These are phyloP conservation scores for Zygosaccharomyces siamensis DNA, from an alignment of 805 yeast species.

Conservation along the genomic window DNA sequence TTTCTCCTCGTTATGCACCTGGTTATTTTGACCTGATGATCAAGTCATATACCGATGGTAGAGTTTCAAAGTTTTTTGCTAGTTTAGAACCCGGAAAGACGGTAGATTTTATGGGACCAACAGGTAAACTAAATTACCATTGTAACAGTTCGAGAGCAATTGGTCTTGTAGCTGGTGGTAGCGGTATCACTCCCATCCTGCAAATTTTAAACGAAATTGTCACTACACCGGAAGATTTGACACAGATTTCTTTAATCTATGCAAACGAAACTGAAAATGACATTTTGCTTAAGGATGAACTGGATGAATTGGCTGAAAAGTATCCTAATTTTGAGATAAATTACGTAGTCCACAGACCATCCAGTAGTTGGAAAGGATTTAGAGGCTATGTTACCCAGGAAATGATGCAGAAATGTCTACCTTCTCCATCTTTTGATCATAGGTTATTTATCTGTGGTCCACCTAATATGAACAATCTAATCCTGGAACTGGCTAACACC, in stretches of 20 bases:
- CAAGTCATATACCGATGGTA: conserved; percentile 69
- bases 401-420: conserved; percentile 49
- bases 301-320: conserved; percentile 60
- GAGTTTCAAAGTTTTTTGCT: conserved; percentile 64
- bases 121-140: conserved; percentile 62
- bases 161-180: conserved; percentile 76
- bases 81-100: conserved; percentile 57
- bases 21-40: conserved; percentile 76
- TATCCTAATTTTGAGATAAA: conserved; percentile 60
- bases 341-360: conserved; percentile 53
- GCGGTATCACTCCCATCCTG: conserved; percentile 86
- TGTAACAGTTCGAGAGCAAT: conserved; percentile 57
- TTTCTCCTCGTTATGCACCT: conserved; percentile 60
- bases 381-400: conserved; percentile 59
- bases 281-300: conserved; percentile 63
- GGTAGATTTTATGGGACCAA: conserved; percentile 73
- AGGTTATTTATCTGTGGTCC: conserved; percentile 74
- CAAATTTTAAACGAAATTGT: conserved; percentile 70
- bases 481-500: conserved; percentile 47
- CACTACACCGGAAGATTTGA: conserved; percentile 61
- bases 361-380: conserved; percentile 50
- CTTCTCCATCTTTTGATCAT: conserved; percentile 44
- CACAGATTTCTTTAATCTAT: conserved; percentile 57
- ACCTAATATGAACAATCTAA: conserved; percentile 54
- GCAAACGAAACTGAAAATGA: conserved; percentile 77